phyloP scores from a whole-genome alignment of 352 stramenopile species.

The Phytophthora agathidicida region DNA sequence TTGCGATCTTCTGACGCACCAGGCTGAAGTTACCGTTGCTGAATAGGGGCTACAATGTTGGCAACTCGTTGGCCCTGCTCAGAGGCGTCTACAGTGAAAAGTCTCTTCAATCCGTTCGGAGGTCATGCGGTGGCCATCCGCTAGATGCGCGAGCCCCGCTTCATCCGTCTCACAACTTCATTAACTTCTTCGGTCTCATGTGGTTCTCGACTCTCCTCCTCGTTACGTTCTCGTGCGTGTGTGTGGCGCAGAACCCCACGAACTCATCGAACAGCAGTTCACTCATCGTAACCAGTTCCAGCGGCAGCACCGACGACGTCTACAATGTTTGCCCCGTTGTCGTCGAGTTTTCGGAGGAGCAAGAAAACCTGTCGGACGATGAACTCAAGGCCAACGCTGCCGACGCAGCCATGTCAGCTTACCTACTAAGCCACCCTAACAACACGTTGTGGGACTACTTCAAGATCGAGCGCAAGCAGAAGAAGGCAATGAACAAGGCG shows the following conservation, averaged over 20 bases:
- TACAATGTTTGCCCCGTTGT: constrained; percentile 30
- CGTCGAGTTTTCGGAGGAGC: constrained; percentile 14
- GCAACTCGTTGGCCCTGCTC: no score
- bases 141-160: no score
- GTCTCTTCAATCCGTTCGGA: no score
- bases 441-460: constrained; percentile 31
- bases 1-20: no score
- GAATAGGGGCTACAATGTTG: no score
- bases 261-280: constrained; percentile 2
- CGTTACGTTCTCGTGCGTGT: constrained; percentile 6
- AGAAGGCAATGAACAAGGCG: constrained; percentile 13
- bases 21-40: no score
- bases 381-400: constrained; percentile 29
- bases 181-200: constrained; percentile 10
- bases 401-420: constrained; percentile 26
- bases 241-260: constrained; percentile 4
- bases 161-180: neutral
- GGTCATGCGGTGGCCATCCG: no score
- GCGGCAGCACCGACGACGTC: constrained; percentile 9
- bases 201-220: constrained; percentile 15
- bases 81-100: no score
- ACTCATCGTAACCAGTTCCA: neutral
- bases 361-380: constrained; percentile 13
- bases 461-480: constrained; percentile 22
- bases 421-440: constrained; percentile 28